A percentile compares a stretch with the other conserved stretches of the same genome.
These are phyloP conservation scores for Infundibulicybe gibba DNA, from an alignment of 768 basidiomycete genomes.

Conservation along the genomic window DNA sequence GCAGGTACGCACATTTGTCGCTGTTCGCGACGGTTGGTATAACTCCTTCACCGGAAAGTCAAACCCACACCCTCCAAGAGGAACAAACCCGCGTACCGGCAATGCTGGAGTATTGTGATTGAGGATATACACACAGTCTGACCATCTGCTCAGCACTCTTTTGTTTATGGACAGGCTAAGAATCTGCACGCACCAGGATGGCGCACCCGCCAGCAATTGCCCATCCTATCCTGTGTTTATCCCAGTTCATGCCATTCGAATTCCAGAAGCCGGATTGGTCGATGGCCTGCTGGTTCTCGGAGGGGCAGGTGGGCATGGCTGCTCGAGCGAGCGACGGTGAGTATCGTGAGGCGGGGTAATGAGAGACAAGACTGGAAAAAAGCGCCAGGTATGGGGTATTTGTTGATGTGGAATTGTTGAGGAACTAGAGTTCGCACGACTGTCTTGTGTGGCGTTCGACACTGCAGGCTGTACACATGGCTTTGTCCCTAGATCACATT, in stretches of 20 bases:
- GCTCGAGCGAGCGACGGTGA: too few species aligned
- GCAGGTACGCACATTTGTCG: conserved; percentile 65
- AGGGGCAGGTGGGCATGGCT: conserved; percentile 39
- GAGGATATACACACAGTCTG: conserved; percentile 62
- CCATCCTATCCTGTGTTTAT: conserved; percentile 61
- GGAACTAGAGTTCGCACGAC: too few species aligned
- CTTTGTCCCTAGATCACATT: too few species aligned
- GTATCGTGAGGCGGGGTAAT: too few species aligned
- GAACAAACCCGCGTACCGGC: conserved; percentile 42
- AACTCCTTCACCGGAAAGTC: conserved; percentile 45
- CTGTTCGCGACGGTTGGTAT: conserved; percentile 68
- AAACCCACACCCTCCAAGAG: background rate
- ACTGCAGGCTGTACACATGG: too few species aligned
- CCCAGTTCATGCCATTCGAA: conserved; percentile 39
- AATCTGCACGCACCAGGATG: conserved; percentile 33
- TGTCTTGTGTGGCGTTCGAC: too few species aligned
- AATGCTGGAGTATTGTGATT: conserved; percentile 55
- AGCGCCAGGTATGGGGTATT: too few species aligned
- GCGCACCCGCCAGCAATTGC: conserved; percentile 55
- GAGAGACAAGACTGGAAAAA: too few species aligned
- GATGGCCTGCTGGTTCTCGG: conserved; percentile 40
- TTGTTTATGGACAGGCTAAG: background rate
- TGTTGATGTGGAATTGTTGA: too few species aligned
- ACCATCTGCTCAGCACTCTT: background rate
- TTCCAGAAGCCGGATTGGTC: conserved; percentile 64